Conservation (phyloP, 1,284 basidiomycete species). For the Coniferiporia sulphurascens region DNA sequence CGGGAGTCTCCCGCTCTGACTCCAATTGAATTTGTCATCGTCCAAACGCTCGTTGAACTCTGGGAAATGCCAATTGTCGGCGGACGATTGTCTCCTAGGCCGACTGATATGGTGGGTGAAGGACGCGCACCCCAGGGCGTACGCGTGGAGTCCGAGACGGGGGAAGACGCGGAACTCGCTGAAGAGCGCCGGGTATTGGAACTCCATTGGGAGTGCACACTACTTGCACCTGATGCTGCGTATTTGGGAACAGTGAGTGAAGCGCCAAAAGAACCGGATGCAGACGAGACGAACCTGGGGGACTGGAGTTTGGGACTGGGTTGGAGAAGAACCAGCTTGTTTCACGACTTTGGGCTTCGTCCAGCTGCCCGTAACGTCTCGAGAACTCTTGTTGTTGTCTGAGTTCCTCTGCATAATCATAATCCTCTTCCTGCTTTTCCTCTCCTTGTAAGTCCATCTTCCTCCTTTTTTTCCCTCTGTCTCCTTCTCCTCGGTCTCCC, state of each 20-base stretch:
- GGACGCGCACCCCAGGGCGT: constrained; percentile 6
- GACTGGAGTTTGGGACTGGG: constrained; percentile 12
- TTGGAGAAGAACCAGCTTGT: constrained; percentile 21
- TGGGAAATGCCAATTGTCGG: constrained; percentile 2
- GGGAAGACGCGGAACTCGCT: constrained; percentile 13
- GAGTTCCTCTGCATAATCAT: neutral
- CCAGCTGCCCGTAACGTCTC: constrained; percentile 25
- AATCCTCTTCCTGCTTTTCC: neutral
- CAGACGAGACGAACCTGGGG: constrained; percentile 10
- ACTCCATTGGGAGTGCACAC: constrained; percentile 2
- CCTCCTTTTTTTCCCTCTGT: too few relatives aligned
- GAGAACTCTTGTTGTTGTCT: constrained; percentile 23
- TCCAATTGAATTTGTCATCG: neutral
- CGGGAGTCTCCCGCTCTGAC: constrained; percentile 20
- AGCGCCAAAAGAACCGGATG: neutral
- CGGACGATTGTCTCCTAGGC: constrained; percentile 4
- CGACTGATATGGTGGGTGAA: neutral
- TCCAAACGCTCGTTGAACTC: neutral
- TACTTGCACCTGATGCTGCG: constrained; percentile 8
- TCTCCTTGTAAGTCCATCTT: neutral
- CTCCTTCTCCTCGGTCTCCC: too few relatives aligned
- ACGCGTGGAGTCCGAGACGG: constrained; percentile 11
- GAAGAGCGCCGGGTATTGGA: constrained; percentile 10
- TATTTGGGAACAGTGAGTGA: neutral
- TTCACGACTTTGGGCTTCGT: constrained; percentile 26